Percentiles rank a stretch among this genome's conserved stretches.
Evolutionary conservation across 768 basidiomycete genomes (phyloP).

Genomic region (Lactarius indigo): DNA sequence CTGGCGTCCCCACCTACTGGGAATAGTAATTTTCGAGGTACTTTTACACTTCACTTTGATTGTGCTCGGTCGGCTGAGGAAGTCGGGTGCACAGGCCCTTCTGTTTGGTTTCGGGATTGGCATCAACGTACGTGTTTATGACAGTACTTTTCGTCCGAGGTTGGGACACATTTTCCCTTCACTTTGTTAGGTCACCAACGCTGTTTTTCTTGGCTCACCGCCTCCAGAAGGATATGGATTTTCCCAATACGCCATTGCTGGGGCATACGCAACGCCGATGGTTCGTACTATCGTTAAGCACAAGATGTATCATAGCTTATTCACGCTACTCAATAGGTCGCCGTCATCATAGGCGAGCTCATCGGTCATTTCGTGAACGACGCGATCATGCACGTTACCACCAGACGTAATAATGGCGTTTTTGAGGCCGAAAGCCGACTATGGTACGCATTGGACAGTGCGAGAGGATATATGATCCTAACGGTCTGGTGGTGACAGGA

Average conservation of each 20-base stretch:
- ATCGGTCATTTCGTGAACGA: constrained; percentile 51
- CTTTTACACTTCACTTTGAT: background rate
- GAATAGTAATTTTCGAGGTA: constrained; percentile 44
- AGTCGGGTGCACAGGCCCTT: constrained; percentile 38
- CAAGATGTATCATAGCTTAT: background rate
- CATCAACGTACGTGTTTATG: constrained; percentile 44
- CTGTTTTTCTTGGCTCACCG: constrained; percentile 57
- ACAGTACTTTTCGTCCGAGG: background rate
- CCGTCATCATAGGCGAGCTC: constrained; percentile 49
- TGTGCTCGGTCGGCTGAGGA: background rate
- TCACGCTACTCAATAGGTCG: constrained; percentile 34
- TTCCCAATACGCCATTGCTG: constrained; percentile 47
- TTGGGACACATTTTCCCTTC: background rate
- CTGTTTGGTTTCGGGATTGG: constrained; percentile 65
- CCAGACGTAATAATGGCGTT: constrained; percentile 46
- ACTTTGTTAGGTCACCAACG: constrained; percentile 53
- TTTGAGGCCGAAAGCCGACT: constrained; percentile 56
- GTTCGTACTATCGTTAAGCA: constrained; percentile 32
- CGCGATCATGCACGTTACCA: constrained; percentile 41
- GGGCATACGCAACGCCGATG: constrained; percentile 53
- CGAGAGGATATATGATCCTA: background rate
- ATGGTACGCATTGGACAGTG: constrained; percentile 39
- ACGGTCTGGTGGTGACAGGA: constrained; percentile 38
- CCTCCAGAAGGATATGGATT: constrained; percentile 53
- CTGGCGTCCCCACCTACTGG: constrained; percentile 60